Base-by-base conservation (phyloP, 371 early-diverging fungal genomes). In the Lichtheimia hyalospora region DNA sequence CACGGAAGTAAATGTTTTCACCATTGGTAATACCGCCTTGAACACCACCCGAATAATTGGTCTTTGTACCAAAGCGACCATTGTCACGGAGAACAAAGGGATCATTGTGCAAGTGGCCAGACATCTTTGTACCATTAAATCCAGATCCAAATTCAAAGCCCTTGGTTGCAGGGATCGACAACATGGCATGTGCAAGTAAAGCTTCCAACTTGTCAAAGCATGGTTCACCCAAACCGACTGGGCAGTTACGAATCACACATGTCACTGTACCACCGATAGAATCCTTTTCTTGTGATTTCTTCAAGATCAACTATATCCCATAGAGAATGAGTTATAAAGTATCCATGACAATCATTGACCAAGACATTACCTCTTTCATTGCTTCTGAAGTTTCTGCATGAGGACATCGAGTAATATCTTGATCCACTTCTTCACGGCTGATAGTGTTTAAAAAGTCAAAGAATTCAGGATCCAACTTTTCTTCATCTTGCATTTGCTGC, bases 1-100 rank as follows among this genome's bases (percentile, higher is more conserved):
- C 95, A 62, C 93, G 88, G 84, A 98, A 98, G 81, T 96, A 96
- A 49, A 98, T 91, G 68, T 86, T 78, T 70, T 96, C 96, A 49
- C 98, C 98, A 66, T 98, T 98, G 52, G 91, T 82, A 54, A 98
- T 98, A 50, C 98, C 98, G 41, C 98, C 98, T 81, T 96, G 97
- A 51, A 96, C 90, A 65, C 98, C 98, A 28, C 98, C 98, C 34
- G 95, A 94, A 69, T 92, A 84, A 74, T 98, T 98, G 8, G 96
- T 96, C 34, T 53, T 68, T 6, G 98, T 98, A 49, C 93, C 87
- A 64, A 96, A 71, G 0, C 74, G 67, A 60, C 87, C 85, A 44
- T 77, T 79, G 18, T 69, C 67, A 62, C 76, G 84, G 18, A 72
- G 73, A 16, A 87, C 81, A 74, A 94, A 98, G n/a, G 91, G 77